A percentile compares a stretch with the other conserved stretches of the same genome.
phyloP scores from a whole-genome alignment of 768 basidiomycete species.

The Sporobolomyces pararoseus region DNA sequence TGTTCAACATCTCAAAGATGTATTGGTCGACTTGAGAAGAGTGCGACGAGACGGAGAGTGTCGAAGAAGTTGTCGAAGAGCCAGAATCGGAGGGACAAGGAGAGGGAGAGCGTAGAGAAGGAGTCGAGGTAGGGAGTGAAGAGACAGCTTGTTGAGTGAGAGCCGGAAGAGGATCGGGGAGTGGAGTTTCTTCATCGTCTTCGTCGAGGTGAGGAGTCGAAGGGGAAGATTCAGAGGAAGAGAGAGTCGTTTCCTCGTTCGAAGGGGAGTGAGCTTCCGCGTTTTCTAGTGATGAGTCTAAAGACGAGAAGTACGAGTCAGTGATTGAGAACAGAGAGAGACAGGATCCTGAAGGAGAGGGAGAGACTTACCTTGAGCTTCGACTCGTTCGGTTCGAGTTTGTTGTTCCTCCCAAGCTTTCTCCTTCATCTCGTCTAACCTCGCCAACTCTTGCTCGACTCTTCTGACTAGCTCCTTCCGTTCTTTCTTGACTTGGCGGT shows the following conservation, averaged over 20 bases:
- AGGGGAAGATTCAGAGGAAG: not conserved
- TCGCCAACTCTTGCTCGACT: conserved; percentile 28
- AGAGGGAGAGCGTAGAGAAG: not conserved
- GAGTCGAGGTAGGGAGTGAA: not conserved
- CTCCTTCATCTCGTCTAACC: conserved; percentile 30
- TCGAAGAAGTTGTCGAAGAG: conserved; percentile 18
- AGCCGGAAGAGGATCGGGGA: not conserved
- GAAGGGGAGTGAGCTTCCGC: too few species aligned
- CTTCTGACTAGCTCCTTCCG: conserved; percentile 37
- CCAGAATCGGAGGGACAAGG: not conserved
- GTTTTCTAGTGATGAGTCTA: too few species aligned
- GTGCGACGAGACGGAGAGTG: not conserved
- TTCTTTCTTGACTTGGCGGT: conserved; percentile 20
- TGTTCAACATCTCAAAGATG: conserved; percentile 9
- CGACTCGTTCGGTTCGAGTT: not conserved
- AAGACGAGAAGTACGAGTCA: too few species aligned
- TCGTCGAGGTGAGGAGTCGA: not conserved
- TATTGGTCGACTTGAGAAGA: conserved; percentile 2
- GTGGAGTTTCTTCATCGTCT: not conserved
- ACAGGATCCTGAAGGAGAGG: not conserved
- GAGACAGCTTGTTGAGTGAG: not conserved
- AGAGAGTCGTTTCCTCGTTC: too few species aligned
- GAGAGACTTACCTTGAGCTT: not conserved
- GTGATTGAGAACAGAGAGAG: not conserved
- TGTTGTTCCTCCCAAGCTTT: conserved; percentile 24